These are phyloP conservation scores for Pseudozyma hubeiensis DNA, from an alignment of 1,284 basidiomycete genomes.

Conservation along the genomic window DNA sequence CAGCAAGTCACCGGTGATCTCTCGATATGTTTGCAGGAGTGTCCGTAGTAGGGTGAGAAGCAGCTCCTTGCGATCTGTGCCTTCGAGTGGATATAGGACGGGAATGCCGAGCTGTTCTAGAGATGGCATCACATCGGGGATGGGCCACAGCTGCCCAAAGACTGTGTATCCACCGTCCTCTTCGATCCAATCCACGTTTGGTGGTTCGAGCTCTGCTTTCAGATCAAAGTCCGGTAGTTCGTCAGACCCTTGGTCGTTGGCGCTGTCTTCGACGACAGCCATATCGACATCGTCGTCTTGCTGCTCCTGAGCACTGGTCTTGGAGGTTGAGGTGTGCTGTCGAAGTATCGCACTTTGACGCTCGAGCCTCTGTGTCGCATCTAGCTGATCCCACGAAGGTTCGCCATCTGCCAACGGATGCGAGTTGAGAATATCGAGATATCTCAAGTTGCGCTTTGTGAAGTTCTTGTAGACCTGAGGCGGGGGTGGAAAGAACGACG, in stretches of 20 bases:
- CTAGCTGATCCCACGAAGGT: conserved; percentile 32
- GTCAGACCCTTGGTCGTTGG: not conserved
- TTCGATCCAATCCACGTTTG: conserved; percentile 64
- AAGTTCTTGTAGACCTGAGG: conserved; percentile 56
- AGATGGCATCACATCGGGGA: conserved; percentile 57
- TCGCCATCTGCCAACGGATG: conserved; percentile 26
- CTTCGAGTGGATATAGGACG: conserved; percentile 47
- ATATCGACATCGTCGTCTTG: conserved; percentile 17
- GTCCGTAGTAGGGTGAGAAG: conserved; percentile 64
- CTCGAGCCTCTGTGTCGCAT: conserved; percentile 16
- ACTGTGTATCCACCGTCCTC: conserved; percentile 64
- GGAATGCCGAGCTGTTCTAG: conserved; percentile 59
- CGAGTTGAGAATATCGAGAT: conserved; percentile 41
- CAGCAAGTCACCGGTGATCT: conserved; percentile 54
- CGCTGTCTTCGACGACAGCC: conserved; percentile 4
- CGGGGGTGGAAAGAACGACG: conserved; percentile 61
- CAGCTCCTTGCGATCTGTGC: conserved; percentile 39
- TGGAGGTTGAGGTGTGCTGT: not conserved
- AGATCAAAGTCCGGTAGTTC: conserved; percentile 55
- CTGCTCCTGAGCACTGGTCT: not conserved
- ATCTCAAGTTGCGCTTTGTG: conserved; percentile 51
- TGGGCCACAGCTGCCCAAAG: conserved; percentile 66
- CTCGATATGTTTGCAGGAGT: conserved; percentile 63
- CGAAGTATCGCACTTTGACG: conserved; percentile 34
- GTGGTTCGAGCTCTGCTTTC: conserved; percentile 48